Conservation (phyloP, 305 asterid species). For the Withania somnifera region DNA sequence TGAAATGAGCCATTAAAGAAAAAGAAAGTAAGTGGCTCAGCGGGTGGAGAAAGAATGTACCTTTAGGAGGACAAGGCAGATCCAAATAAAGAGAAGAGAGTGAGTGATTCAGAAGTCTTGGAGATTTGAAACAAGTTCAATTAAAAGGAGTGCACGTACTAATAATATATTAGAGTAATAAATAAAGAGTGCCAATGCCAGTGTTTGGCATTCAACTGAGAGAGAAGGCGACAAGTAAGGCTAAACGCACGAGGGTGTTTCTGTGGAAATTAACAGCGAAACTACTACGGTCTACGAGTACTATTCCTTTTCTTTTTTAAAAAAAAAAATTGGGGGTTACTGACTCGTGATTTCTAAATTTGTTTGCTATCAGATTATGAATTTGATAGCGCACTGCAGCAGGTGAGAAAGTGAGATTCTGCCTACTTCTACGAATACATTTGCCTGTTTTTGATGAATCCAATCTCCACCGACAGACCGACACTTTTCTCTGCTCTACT, state of each 20-base stretch:
- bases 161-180: not conserved
- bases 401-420: not conserved
- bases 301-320: not conserved
- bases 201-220: not conserved
- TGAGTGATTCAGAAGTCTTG: not conserved
- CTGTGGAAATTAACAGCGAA: not conserved
- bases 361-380: not conserved
- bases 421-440: no score
- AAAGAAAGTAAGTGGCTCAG: not conserved
- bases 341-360: not conserved
- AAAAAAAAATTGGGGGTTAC: no score
- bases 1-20: no score
- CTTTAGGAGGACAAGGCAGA: not conserved
- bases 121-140: not conserved
- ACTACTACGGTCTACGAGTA: not conserved
- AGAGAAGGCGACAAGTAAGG: not conserved
- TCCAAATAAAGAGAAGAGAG: not conserved
- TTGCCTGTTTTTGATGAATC: not conserved
- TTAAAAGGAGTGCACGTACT: not conserved
- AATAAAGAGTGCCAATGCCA: not conserved
- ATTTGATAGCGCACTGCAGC: not conserved
- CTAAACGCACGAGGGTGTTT: not conserved
- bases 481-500: not conserved
- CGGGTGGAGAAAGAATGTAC: not conserved
- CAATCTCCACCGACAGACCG: constrained; percentile 2